Evolutionary conservation across 805 yeast genomes (phyloP), one percentile per base, ranked within the genome.

Genomic region (Lachancea mirantina): DNA sequence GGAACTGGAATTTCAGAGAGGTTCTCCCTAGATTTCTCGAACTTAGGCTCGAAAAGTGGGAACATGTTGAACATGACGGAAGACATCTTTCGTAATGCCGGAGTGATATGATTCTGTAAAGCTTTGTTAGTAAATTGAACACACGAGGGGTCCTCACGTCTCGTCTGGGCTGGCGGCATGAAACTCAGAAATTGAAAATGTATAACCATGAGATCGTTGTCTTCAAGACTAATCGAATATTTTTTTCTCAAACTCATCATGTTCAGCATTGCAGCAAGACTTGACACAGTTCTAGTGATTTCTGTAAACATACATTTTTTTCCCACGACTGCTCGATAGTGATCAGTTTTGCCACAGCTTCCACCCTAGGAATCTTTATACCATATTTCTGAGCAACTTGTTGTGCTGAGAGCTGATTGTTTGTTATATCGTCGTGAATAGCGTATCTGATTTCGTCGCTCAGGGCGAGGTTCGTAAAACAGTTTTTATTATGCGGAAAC

Each of bases 1-100:
- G 95, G 95, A 32, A 83, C 76, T 20, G 96, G 96, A 65, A 88
- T 84, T 66, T 89, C 96, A n/a, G 95, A 82, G 52, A 87, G 67
- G 54, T 85, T 83, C 52, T 88, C 95, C 7, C 76, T 52, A 26
- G 42, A 38, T 13, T 25, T 28, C 6, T 26, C 28, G 26, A 45
- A 44, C 36, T 62, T 58, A 34, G 70, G 60, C 28, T 67, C 60
- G 51, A 71, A 80, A 26, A 84, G 58, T 29, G 96, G 96, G 64
- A 89, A 83, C 83, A 87, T 78, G 35, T 73, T 72, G 55, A 77
- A 75, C 76, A 92, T 68, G 11, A 76, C 65, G 5, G 59, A 50
- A 5, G 81, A 62, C 73, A 82, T 76, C 41, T 58, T 71, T 34
- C 59, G 55, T 53, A 87, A 54, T 39, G 82, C 92, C 15, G 63